Conservation (phyloP, 192 early-diverging fungal genomes). For the Backusella morwellensis region DNA sequence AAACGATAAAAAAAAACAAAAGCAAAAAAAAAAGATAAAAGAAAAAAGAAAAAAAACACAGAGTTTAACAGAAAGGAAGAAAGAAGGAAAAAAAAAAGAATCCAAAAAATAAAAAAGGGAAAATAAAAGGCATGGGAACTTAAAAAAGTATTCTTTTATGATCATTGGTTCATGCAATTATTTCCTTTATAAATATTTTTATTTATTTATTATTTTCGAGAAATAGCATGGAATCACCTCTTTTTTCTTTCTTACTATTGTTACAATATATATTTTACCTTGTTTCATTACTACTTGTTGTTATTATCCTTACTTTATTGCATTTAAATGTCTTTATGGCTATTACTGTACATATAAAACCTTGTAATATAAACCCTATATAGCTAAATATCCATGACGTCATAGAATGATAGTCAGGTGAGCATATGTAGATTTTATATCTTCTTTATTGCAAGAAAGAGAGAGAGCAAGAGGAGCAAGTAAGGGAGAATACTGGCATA, state of each 20-base stretch:
- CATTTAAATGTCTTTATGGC: not conserved
- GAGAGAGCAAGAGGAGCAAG: not conserved
- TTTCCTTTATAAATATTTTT: not conserved
- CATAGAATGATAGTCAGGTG: not conserved
- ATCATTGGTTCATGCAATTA: not conserved
- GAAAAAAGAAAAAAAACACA: slow-evolving; percentile 27
- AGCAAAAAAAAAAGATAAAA: slow-evolving; percentile 20
- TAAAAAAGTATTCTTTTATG: not conserved
- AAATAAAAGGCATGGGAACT: slow-evolving; percentile 24
- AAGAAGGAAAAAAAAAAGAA: slow-evolving; percentile 37
- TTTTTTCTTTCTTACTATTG: too few relatives aligned
- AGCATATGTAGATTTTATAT: not conserved
- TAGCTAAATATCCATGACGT: not conserved
- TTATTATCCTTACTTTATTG: not conserved
- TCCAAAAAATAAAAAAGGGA: slow-evolving; percentile 28
- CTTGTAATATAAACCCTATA: not conserved
- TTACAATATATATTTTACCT: not conserved
- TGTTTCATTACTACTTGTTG: not conserved
- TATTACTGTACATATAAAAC: not conserved
- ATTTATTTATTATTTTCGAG: too few relatives aligned
- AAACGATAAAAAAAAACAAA: slow-evolving; percentile 21
- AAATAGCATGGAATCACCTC: too few relatives aligned
- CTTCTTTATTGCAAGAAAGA: not conserved
- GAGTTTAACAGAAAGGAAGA: slow-evolving; percentile 30
- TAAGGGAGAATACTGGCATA: not conserved